A percentile compares a stretch with the other conserved stretches of the same genome.
Conservation (phyloP, 371 early-diverging fungal genomes). For the Zancudomyces culisetae region DNA sequence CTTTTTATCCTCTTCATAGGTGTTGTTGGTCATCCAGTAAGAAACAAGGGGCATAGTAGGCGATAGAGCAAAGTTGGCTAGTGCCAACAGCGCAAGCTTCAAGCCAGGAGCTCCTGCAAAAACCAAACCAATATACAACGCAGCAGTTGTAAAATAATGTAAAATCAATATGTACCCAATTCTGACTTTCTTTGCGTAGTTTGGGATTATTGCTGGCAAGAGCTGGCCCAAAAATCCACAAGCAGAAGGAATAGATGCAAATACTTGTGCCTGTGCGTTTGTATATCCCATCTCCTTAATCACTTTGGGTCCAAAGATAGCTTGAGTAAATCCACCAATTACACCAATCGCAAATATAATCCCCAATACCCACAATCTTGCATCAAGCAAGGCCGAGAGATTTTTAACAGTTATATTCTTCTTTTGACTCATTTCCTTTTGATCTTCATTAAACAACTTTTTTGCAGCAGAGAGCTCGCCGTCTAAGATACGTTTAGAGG, state of each 20-base stretch:
- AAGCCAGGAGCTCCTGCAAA: slow-evolving; percentile 5
- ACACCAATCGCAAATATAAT: slow-evolving; percentile 2
- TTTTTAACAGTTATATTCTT: slow-evolving; percentile 8
- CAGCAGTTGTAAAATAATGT: too few relatives aligned
- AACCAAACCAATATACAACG: too few relatives aligned
- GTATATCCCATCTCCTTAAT: slow-evolving; percentile 4
- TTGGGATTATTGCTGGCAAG: too few relatives aligned
- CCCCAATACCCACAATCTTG: slow-evolving; percentile 7
- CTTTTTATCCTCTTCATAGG: slow-evolving; percentile 14
- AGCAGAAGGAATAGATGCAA: slow-evolving; percentile 2
- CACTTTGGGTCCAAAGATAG: background rate
- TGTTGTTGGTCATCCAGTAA: slow-evolving; percentile 21
- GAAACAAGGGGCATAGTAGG: slow-evolving; percentile 22
- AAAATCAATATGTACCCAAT: too few relatives aligned
- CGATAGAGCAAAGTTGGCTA: slow-evolving; percentile 21
- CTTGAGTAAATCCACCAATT: slow-evolving; percentile 1
- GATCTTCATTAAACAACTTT: slow-evolving; percentile 27
- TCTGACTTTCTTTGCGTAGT: too few relatives aligned
- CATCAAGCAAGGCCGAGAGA: slow-evolving; percentile 8
- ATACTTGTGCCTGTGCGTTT: background rate
- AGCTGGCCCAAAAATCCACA: slow-evolving; percentile 5
- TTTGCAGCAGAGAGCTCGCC: slow-evolving; percentile 30
- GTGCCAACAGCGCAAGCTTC: slow-evolving; percentile 14
- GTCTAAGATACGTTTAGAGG: slow-evolving; percentile 29
- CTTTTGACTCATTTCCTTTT: slow-evolving; percentile 9